Conservation (phyloP, 2,329 filamentous ascomycete species). For the Coniochaeta sp. region DNA sequence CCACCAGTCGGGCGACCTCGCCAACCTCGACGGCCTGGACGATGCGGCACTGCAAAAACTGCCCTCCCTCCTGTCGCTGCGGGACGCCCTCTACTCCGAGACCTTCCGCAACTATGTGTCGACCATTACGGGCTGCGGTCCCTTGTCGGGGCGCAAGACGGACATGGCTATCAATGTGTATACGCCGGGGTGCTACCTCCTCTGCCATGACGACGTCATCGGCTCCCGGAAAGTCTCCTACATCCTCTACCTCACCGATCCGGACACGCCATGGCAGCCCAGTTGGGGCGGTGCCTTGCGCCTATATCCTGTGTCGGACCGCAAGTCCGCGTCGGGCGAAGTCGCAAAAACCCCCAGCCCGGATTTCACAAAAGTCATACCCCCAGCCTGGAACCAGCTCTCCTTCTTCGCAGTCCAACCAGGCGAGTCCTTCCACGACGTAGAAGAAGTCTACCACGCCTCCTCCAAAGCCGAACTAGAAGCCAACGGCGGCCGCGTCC, state of each 20-base stretch:
- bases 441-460: constrained; percentile 90
- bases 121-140: constrained; percentile 75
- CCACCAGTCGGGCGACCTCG: constrained; percentile 94
- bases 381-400: constrained; percentile 93
- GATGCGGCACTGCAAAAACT: constrained; percentile 78
- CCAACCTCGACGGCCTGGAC: constrained; percentile 91
- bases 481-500: constrained; percentile 67
- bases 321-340: constrained; percentile 61
- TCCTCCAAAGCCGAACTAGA: constrained; percentile 50
- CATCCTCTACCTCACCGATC: constrained; percentile 91
- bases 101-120: constrained; percentile 86
- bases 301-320: constrained; percentile 66
- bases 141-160: constrained; percentile 86
- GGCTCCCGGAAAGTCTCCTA: constrained; percentile 95
- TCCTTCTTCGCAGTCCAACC: constrained; percentile 98
- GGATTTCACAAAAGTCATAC: constrained; percentile 74
- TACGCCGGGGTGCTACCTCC: constrained; percentile 87
- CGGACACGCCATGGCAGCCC: constrained; percentile 81
- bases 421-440: constrained; percentile 98
- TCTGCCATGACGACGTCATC: constrained; percentile 98
- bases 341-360: constrained; percentile 74
- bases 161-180: constrained; percentile 99
- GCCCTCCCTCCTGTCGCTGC: constrained; percentile 83
- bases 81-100: constrained; percentile 88
- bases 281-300: constrained; percentile 91